Conservation (phyloP, 1,139 yeast species). For the Suhomyces bolitotheri region DNA sequence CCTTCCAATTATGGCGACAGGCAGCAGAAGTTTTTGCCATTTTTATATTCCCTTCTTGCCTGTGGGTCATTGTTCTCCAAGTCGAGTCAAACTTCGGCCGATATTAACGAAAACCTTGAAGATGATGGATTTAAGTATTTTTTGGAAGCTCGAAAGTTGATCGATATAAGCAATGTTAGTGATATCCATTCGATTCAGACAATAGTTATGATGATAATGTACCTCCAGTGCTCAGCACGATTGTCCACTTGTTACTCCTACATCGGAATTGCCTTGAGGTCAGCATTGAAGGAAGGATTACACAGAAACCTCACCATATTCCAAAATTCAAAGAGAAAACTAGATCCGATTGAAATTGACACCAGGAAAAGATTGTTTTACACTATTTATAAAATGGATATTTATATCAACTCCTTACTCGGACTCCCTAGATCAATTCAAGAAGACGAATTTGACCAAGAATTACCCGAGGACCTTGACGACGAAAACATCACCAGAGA, state of each 20-base stretch:
- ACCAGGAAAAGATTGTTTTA: conserved; percentile 83
- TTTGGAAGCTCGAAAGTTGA: conserved; percentile 74
- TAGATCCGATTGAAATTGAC: conserved; percentile 83
- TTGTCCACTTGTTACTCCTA: conserved; percentile 88
- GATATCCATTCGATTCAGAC: conserved; percentile 62
- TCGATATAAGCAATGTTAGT: conserved; percentile 58
- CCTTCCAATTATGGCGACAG: conserved; percentile 69
- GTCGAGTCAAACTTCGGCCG: conserved; percentile 35
- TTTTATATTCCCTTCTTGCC: conserved; percentile 61
- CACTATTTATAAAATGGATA: conserved; percentile 90
- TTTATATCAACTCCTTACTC: conserved; percentile 83
- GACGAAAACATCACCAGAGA: conserved; percentile 82
- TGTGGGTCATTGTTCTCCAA: conserved; percentile 70
- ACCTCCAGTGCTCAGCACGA: conserved; percentile 87
- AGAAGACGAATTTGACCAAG: conserved; percentile 88
- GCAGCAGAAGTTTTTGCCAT: conserved; percentile 75
- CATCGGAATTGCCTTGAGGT: conserved; percentile 87
- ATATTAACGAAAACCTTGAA: conserved; percentile 50
- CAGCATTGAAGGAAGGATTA: conserved; percentile 83
- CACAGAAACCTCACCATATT: conserved; percentile 68
- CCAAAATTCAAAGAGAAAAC: conserved; percentile 48
- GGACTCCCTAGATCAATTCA: conserved; percentile 79
- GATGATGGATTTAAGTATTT: conserved; percentile 85
- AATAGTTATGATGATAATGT: conserved; percentile 68
- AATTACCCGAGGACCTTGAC: conserved; percentile 78